These are phyloP conservation scores for Podosphaera xanthii DNA, from an alignment of 2,329 filamentous ascomycete genomes.

Conservation along the genomic window DNA sequence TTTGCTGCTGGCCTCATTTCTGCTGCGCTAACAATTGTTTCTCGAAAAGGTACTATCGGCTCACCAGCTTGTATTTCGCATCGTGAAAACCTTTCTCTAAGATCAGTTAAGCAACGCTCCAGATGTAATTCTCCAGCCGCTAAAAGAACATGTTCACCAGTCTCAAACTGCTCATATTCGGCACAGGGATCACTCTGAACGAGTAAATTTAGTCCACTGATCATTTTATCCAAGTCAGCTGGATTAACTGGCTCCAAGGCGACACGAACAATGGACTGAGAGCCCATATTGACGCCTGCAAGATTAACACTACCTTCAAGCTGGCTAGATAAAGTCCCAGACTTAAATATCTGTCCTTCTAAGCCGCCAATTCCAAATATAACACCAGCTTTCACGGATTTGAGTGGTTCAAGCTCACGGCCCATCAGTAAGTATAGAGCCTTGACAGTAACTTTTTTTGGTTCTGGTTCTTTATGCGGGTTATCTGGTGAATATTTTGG, in stretches of 20 bases:
- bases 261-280: constrained; percentile 83
- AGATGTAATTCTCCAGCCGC: constrained; percentile 89
- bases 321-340: constrained; percentile 76
- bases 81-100: constrained; percentile 74
- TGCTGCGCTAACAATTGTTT: constrained; percentile 66
- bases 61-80: constrained; percentile 90
- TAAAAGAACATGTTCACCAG: constrained; percentile 81
- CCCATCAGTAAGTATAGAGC: constrained; percentile 94
- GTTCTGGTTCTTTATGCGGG: constrained; percentile 47
- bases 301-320: constrained; percentile 74
- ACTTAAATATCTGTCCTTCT: constrained; percentile 85
- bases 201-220: constrained; percentile 61
- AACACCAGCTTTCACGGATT: constrained; percentile 73
- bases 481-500: constrained; percentile 79
- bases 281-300: constrained; percentile 59
- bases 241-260: constrained; percentile 87
- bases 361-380: constrained; percentile 89
- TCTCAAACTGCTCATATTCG: constrained; percentile 80
- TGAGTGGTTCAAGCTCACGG: constrained; percentile 58
- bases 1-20: constrained; percentile 84
- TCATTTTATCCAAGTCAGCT: constrained; percentile 83
- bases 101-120: constrained; percentile 78
- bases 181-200: constrained; percentile 92
- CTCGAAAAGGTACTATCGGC: constrained; percentile 85
- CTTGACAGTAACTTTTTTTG: constrained; percentile 63